phyloP scores from a whole-genome alignment of 176 grass and related monocot genomes.

The Alopecurus myosuroides region DNA sequence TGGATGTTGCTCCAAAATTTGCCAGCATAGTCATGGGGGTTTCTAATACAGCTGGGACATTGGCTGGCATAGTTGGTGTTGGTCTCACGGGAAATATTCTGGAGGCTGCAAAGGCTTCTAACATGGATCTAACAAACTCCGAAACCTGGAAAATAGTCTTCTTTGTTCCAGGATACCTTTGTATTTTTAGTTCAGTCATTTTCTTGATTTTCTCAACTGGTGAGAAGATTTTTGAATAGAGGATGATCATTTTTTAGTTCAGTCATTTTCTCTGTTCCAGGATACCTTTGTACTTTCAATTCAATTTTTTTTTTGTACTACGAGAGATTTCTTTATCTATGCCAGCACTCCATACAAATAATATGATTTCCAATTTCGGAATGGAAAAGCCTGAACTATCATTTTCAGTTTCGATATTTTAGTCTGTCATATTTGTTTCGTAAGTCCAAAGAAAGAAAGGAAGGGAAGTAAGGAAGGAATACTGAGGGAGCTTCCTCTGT shows the following conservation, averaged over 20 bases:
- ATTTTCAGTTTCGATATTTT: neutral
- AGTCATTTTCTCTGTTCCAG: too few relatives aligned
- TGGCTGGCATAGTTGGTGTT: conserved; percentile 12
- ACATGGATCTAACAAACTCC: neutral
- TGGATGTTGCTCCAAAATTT: conserved; percentile 10
- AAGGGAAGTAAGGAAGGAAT: conserved; percentile 16
- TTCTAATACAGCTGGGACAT: conserved; percentile 5
- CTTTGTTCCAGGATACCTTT: conserved; percentile 1
- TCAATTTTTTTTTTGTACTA: neutral
- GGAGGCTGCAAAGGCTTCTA: neutral
- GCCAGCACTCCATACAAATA: neutral
- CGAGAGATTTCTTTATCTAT: neutral
- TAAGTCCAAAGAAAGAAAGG: conserved; percentile 8
- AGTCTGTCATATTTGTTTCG: neutral
- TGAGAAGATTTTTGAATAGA: conserved; percentile 12
- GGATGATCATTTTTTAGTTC: neutral
- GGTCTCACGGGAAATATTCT: conserved; percentile 1
- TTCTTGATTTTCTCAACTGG: conserved; percentile 13
- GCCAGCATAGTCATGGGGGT: conserved; percentile 4
- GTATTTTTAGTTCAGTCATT: conserved; percentile 14
- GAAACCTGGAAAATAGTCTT: conserved; percentile 1
- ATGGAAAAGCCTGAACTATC: neutral
- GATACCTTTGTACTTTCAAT: too few relatives aligned
- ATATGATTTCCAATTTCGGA: neutral
- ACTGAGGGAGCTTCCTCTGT: neutral